Conservation (phyloP, 2,329 filamentous ascomycete species). For the Pseudogymnoascus sp. region DNA sequence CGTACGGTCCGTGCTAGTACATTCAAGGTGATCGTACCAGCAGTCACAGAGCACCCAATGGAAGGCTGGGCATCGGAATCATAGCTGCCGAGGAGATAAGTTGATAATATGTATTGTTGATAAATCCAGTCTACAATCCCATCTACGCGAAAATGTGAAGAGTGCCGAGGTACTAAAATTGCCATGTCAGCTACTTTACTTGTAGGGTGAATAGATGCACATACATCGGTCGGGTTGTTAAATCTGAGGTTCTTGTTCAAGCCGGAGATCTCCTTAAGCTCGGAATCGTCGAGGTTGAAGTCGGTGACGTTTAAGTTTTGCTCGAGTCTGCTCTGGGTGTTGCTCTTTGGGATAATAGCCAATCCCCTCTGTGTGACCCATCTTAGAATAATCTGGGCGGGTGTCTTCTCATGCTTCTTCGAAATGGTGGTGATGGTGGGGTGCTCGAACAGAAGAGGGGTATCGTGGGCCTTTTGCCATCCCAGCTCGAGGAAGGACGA, state of each 20-base stretch:
- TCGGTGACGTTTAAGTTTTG: constrained; percentile 61
- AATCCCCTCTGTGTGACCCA: constrained; percentile 81
- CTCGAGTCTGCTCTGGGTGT: constrained; percentile 46
- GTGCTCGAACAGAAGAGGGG: constrained; percentile 65
- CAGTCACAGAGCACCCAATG: neutral
- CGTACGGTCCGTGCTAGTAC: neutral
- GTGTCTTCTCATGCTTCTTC: constrained; percentile 61
- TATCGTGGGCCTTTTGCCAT: constrained; percentile 58
- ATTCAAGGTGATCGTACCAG: neutral
- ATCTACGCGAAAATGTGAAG: constrained; percentile 46
- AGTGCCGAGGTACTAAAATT: constrained; percentile 38
- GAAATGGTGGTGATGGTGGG: constrained; percentile 57
- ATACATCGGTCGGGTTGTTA: constrained; percentile 67
- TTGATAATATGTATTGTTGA: constrained; percentile 9
- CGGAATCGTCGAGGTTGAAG: constrained; percentile 59
- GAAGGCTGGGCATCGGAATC: neutral
- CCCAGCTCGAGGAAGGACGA: constrained; percentile 71
- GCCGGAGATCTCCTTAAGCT: constrained; percentile 58
- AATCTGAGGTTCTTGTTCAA: constrained; percentile 64
- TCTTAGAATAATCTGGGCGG: constrained; percentile 74
- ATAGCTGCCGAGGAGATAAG: neutral
- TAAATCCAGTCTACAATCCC: neutral
- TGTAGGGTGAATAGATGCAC: constrained; percentile 28
- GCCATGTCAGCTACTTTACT: constrained; percentile 10
- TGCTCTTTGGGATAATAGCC: constrained; percentile 77